Conservation (phyloP, 805 yeast genomes). For the Lipomyces anomalus region DNA sequence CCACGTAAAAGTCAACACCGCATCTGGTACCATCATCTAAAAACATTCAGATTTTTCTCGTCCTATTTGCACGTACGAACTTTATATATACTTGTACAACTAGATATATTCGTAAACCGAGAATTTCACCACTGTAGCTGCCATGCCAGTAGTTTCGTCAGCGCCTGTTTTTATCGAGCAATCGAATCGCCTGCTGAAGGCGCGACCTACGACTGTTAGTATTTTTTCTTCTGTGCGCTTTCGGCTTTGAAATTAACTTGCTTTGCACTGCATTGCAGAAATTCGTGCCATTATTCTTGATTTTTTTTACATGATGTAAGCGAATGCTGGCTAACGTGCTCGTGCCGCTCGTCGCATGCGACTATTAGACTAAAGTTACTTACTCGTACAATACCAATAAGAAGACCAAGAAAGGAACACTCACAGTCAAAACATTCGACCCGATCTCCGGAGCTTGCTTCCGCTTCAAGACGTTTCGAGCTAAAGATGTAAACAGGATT, state of each 20-base stretch:
- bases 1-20: too few relatives aligned
- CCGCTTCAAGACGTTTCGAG: conserved; percentile 51
- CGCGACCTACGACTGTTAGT: conserved; percentile 39
- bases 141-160: conserved; percentile 17
- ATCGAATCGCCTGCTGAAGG: conserved; percentile 40
- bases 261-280: conserved; percentile 19
- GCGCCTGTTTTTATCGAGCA: conserved; percentile 36
- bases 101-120: too few relatives aligned
- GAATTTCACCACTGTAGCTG: neutral
- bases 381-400: conserved; percentile 35
- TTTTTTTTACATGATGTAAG: conserved; percentile 26
- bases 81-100: too few relatives aligned
- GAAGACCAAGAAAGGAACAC: conserved; percentile 29
- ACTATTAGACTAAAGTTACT: conserved; percentile 31
- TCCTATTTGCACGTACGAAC: too few relatives aligned
- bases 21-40: too few relatives aligned
- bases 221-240: neutral
- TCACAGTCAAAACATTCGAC: conserved; percentile 56
- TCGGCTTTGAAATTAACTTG: conserved; percentile 19
- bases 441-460: conserved; percentile 58
- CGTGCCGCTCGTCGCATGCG: too few relatives aligned
- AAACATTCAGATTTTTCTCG: too few relatives aligned
- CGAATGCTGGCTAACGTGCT: too few relatives aligned
- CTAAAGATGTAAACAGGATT: conserved; percentile 69
- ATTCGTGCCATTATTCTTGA: conserved; percentile 23